Base-by-base conservation (phyloP, 257 asterid genomes). In the Agastache rugosa region DNA sequence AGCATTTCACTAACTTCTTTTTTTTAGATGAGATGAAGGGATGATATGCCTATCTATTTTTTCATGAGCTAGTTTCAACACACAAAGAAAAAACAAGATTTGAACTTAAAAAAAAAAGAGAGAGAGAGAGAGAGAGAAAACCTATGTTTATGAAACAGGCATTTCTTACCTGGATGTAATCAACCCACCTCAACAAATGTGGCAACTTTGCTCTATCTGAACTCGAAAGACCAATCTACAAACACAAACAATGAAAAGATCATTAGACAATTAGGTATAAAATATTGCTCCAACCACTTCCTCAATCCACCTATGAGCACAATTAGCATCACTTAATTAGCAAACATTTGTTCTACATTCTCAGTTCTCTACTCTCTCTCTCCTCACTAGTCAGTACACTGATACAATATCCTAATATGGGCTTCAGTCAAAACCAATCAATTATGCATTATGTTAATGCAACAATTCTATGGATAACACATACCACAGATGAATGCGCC, bases 181-280 rank as follows among this genome's bases (percentile, higher is more conserved):
- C 95, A 82, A 83, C 76, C 98, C 98, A 90, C 82, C 98, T 89
- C 77, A 87, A 67, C 81, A 95, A 75, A 79, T 92, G 93, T 41
- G 96, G 96, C 71, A 92, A 71, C 55, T 84, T 89, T 56, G 76
- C 86, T 84, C 76, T 82, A 59, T 89, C 94, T 8, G 86, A 73
- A 53, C 80, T 77, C 35, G 96, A 83, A 73, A 88, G 88, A 75
- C 87, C 83, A 81, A 75, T 59, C 99, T 94, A 85, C 41, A 70
- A 68, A 63, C 47, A 19, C 47, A 67, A 22, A 67, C 41, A 62
- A 67, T 34, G 58, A 0, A 47, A 66, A 7, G 25, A 73, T 16
- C 50, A 65, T 59, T 56, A 81, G 29, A 50, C 59, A 25, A 77
- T 17, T 25, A 31, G 45, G 20, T 25, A 16, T 9, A 19, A 37